Evolutionary conservation across 1,139 yeast genomes (phyloP), one percentile per base, ranked within the genome.

Genomic region (Debaryomyces psychrophilus): DNA sequence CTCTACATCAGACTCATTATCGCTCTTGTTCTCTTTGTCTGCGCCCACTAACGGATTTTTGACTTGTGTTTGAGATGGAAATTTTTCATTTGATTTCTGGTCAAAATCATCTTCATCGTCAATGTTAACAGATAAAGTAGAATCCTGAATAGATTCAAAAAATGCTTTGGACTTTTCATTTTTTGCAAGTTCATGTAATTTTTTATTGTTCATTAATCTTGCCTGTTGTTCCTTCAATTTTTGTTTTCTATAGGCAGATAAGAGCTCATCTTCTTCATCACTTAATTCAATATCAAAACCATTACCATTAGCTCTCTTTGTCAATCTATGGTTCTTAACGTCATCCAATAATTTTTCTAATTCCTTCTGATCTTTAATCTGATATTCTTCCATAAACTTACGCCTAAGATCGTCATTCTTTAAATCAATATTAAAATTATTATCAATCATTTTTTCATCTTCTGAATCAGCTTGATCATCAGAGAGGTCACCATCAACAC

Each of bases 391-490:
- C 58, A 85, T 82, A 48, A 84, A 77, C 55, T 81, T 76, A 48
- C 77, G 71, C 48, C 86, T 78, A 40, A 89, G 69, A 46, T 81
- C 86, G 37, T 76, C 81, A 49, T 82, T 79, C 53, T 85, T 79
- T 44, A 83, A 71, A 44, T 81, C 81, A 36, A 83, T 70, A 44
- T 79, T 79, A 40, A 83, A 74, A 41, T 77, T 72, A 68, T 89
- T 92, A 64, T 90, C 96, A 47, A 90, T 83, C 84, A 90, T 83
- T 49, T 72, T 79, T 62, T 87, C 96, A 60, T 90, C 86, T 53
- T 88, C 95, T 26, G 90, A 83, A 57, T 86, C 80, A 44, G 84
- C 89, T 27, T 71, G 65, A 38, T 67, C 73, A 51, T 84, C 90
- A 3, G 83, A 79, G 3, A 66, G 59, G 50, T 90, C 97, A 5